Conservation (phyloP, 768 basidiomycete genomes). For the Lactarius akahatsu region DNA sequence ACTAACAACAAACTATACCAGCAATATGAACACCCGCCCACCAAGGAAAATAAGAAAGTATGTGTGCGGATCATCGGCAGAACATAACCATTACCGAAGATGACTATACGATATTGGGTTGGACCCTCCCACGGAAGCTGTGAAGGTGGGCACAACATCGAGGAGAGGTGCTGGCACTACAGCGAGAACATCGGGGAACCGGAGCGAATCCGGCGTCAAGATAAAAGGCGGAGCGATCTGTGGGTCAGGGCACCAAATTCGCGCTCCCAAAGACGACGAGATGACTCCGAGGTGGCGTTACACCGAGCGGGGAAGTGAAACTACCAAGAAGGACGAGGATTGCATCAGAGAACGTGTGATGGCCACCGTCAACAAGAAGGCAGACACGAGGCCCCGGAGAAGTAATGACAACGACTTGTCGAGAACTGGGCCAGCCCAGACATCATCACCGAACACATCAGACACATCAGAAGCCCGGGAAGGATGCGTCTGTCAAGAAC, state of each 20-base stretch:
- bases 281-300: slow-evolving; percentile 4
- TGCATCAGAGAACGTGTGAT: slow-evolving; percentile 24
- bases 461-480: neutral
- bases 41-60: neutral
- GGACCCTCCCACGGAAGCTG: neutral
- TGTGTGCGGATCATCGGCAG: slow-evolving; percentile 9
- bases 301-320: neutral
- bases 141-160: neutral
- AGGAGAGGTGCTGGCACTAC: neutral
- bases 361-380: slow-evolving; percentile 1
- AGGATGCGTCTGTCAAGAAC: neutral
- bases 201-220: slow-evolving; percentile 5
- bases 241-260: slow-evolving; percentile 1
- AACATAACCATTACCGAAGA: neutral
- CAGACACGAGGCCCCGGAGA: slow-evolving; percentile 14
- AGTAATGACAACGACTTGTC: neutral
- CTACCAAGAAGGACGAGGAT: slow-evolving; percentile 1
- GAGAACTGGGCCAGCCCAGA: slow-evolving; percentile 12
- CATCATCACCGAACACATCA: slow-evolving; percentile 10
- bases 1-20: neutral
- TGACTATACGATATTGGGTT: neutral
- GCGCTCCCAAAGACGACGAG: slow-evolving; percentile 6
- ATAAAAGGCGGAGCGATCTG: neutral
- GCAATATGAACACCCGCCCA: neutral
- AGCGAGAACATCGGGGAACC: slow-evolving; percentile 1